Conservation (phyloP, 768 basidiomycete genomes). For the Myochromella boudieri region DNA sequence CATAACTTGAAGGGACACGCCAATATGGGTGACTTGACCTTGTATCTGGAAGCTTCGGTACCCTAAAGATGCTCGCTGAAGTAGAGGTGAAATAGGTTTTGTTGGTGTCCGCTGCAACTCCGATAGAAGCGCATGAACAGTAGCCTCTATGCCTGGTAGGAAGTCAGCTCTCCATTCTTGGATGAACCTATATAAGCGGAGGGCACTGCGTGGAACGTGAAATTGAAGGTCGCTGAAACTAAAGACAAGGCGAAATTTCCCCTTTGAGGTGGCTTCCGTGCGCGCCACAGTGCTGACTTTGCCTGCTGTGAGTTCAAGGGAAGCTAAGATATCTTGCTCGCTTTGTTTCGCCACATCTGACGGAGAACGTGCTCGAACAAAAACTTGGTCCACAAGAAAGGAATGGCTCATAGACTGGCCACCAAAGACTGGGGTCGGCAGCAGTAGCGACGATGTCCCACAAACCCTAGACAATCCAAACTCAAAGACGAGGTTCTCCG, state of each 20-base stretch:
- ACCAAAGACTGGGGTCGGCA: slow-evolving; percentile 23
- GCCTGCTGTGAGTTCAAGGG: slow-evolving; percentile 47
- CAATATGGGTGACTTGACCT: slow-evolving; percentile 47
- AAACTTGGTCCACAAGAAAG: slow-evolving; percentile 48
- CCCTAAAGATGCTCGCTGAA: slow-evolving; percentile 25
- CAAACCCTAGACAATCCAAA: slow-evolving; percentile 45
- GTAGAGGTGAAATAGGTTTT: slow-evolving; percentile 30
- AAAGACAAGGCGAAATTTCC: slow-evolving; percentile 42
- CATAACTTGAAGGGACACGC: slow-evolving; percentile 78
- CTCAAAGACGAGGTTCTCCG: slow-evolving; percentile 69
- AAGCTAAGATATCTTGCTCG: slow-evolving; percentile 61
- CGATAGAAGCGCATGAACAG: slow-evolving; percentile 60
- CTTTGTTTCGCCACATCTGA: slow-evolving; percentile 34
- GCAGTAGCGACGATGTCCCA: slow-evolving; percentile 34
- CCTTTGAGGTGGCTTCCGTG: slow-evolving; percentile 40
- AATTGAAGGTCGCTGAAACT: slow-evolving; percentile 46
- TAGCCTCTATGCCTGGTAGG: slow-evolving; percentile 70
- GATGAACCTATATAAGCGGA: slow-evolving; percentile 74
- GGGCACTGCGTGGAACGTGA: slow-evolving; percentile 76
- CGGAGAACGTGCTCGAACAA: slow-evolving; percentile 59
- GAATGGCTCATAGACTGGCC: slow-evolving; percentile 48
- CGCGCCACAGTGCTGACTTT: slow-evolving; percentile 46
- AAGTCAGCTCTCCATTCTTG: slow-evolving; percentile 85
- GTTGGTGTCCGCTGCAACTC: slow-evolving; percentile 52
- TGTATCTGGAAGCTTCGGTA: slow-evolving; percentile 48